Evolutionary conservation across 371 early-diverging fungal species (phyloP).

Genomic region (Lichtheimia corymbifera): DNA sequence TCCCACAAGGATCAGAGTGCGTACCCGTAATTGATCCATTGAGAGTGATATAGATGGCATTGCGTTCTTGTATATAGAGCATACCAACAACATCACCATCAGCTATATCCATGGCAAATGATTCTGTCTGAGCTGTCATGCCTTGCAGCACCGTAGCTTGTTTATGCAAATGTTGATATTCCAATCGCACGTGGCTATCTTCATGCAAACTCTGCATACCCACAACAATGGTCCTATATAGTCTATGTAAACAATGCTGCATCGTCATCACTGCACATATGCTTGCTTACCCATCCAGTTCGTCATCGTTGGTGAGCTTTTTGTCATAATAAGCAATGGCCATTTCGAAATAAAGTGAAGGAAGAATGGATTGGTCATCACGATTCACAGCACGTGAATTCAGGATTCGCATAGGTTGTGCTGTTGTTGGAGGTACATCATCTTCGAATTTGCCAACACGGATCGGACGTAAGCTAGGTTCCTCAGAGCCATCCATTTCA

Average conservation of each 20-base stretch:
- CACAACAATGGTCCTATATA: slow-evolving; percentile 5
- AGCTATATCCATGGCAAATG: slow-evolving; percentile 22
- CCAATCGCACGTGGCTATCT: slow-evolving; percentile 20
- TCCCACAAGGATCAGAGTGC: background rate
- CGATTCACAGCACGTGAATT: background rate
- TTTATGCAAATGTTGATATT: slow-evolving; percentile 17
- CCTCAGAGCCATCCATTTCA: slow-evolving; percentile 6
- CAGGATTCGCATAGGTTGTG: background rate
- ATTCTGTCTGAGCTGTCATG: slow-evolving; percentile 11
- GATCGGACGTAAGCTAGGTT: slow-evolving; percentile 8
- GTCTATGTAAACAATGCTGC: background rate
- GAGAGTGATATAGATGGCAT: slow-evolving; percentile 7
- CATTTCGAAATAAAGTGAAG: slow-evolving; percentile 42
- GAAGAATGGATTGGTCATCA: slow-evolving; percentile 11
- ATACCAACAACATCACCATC: slow-evolving; percentile 38
- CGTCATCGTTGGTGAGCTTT: background rate
- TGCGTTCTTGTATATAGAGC: slow-evolving; percentile 19
- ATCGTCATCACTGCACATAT: background rate
- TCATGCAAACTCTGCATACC: slow-evolving; percentile 13
- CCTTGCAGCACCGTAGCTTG: slow-evolving; percentile 14
- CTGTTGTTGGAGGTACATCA: background rate
- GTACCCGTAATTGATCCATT: slow-evolving; percentile 18
- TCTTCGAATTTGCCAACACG: background rate
- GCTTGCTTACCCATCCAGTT: background rate
- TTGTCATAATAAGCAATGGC: slow-evolving; percentile 5